Evolutionary conservation across 768 basidiomycete species (phyloP).

Genomic region (Phanerochaete sordida): DNA sequence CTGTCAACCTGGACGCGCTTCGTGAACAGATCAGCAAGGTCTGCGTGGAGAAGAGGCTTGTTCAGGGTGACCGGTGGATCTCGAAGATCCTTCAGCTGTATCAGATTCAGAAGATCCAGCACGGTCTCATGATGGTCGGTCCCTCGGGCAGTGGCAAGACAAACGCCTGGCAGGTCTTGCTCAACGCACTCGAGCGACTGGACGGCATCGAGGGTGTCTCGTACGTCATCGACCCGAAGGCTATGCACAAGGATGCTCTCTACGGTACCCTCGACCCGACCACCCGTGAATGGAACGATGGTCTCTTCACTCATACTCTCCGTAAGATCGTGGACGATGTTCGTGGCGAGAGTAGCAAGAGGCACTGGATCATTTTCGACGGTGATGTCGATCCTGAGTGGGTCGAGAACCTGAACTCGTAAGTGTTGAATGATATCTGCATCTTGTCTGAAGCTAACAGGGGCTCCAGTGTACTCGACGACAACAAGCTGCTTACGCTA

Average conservation of each 20-base stretch:
- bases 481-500: conserved; percentile 95
- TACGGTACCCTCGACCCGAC: conserved; percentile 97
- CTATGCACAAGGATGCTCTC: conserved; percentile 96
- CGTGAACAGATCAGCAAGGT: conserved; percentile 84
- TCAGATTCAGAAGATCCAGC: conserved; percentile 99
- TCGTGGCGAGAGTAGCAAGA: conserved; percentile 91
- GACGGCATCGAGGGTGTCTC: conserved; percentile 91
- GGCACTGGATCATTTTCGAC: conserved; percentile 99
- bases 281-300: conserved; percentile 99
- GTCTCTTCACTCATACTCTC: conserved; percentile 94
- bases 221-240: conserved; percentile 98
- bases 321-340: conserved; percentile 99
- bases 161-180: conserved; percentile 92
- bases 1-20: conserved; percentile 83
- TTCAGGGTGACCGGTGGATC: conserved; percentile 86
- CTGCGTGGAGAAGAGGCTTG: conserved; percentile 81
- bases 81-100: conserved; percentile 96
- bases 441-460: background rate
- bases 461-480: conserved; percentile 82
- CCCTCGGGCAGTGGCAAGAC: conserved; percentile 97
- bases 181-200: conserved; percentile 84
- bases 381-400: conserved; percentile 99
- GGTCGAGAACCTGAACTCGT: conserved; percentile 99
- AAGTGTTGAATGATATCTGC: conserved; percentile 18
- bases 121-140: conserved; percentile 99